These are phyloP conservation scores for Zygotorulaspora chibaensis DNA, from an alignment of 805 yeast species.

Conservation along the genomic window DNA sequence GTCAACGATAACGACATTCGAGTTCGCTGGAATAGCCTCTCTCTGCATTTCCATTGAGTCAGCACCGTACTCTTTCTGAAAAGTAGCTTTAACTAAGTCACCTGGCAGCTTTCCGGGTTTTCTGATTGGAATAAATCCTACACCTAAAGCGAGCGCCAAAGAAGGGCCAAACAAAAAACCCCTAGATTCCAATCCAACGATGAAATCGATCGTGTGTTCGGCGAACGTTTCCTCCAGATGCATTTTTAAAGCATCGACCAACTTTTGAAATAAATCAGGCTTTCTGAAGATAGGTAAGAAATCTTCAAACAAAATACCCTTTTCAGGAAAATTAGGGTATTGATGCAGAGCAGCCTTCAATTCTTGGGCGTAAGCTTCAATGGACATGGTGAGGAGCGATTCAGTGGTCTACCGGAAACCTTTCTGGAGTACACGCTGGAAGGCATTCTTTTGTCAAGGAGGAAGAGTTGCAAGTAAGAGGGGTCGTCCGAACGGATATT, in stretches of 20 bases:
- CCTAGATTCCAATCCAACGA: slow-evolving; percentile 93
- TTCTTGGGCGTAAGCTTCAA: slow-evolving; percentile 39
- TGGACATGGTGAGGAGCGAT: slow-evolving; percentile 21
- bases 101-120: slow-evolving; percentile 96
- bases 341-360: slow-evolving; percentile 57
- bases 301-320: slow-evolving; percentile 93
- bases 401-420: no score
- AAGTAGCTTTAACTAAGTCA: slow-evolving; percentile 62
- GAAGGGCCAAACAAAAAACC: slow-evolving; percentile 97
- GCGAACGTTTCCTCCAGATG: slow-evolving; percentile 58
- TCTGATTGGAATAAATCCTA: slow-evolving; percentile 93
- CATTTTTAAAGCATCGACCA: slow-evolving; percentile 72
- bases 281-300: slow-evolving; percentile 88
- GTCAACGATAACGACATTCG: slow-evolving; percentile 84
- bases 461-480: no score
- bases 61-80: slow-evolving; percentile 86
- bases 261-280: slow-evolving; percentile 75
- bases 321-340: slow-evolving; percentile 90
- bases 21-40: slow-evolving; percentile 72
- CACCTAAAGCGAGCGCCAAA: slow-evolving; percentile 80
- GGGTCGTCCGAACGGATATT: no score
- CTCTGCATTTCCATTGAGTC: slow-evolving; percentile 88
- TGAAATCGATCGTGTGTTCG: slow-evolving; percentile 68
- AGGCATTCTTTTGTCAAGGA: no score
- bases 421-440: no score